Conservation (phyloP, 2,329 filamentous ascomycete species). For the Fonsecaea multimorphosa region DNA sequence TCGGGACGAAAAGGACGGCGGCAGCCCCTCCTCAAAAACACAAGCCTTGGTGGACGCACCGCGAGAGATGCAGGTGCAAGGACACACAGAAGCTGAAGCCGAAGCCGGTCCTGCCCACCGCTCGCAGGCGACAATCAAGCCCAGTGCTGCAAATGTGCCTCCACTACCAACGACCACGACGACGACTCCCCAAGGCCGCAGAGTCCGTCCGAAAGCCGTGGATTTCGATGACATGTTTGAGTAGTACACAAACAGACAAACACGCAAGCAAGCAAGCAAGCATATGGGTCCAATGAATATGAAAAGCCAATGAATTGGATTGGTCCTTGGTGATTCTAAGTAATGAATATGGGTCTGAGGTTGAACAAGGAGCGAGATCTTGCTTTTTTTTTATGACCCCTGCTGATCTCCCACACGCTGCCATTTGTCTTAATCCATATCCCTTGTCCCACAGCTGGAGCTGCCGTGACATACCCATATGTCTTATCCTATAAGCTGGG, state of each 20-base stretch:
- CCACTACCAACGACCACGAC: neutral
- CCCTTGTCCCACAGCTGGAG: neutral
- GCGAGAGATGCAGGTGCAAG: neutral
- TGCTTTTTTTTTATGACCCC: neutral
- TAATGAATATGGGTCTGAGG: neutral
- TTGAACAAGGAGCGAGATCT: neutral
- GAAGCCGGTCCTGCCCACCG: neutral
- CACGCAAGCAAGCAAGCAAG: neutral
- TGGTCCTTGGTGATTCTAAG: neutral
- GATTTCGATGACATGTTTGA: slow-evolving; percentile 37
- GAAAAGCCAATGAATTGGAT: neutral
- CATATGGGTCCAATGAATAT: neutral
- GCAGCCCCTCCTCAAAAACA: neutral
- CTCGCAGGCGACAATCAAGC: neutral
- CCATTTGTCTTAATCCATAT: slow-evolving; percentile 1
- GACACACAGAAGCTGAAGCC: too few species aligned
- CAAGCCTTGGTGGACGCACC: neutral
- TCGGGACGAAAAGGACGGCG: neutral
- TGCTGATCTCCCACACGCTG: neutral
- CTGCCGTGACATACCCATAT: neutral
- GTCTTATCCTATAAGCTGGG: neutral
- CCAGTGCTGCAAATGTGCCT: neutral
- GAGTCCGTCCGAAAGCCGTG: slow-evolving; percentile 25
- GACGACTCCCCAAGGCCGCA: slow-evolving; percentile 22
- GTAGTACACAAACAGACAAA: slow-evolving; percentile 5